A percentile compares a stretch with the other conserved stretches of the same genome.
These are phyloP conservation scores for Wickerhamomyces queroliae DNA, from an alignment of 805 yeast species.

Conservation along the genomic window DNA sequence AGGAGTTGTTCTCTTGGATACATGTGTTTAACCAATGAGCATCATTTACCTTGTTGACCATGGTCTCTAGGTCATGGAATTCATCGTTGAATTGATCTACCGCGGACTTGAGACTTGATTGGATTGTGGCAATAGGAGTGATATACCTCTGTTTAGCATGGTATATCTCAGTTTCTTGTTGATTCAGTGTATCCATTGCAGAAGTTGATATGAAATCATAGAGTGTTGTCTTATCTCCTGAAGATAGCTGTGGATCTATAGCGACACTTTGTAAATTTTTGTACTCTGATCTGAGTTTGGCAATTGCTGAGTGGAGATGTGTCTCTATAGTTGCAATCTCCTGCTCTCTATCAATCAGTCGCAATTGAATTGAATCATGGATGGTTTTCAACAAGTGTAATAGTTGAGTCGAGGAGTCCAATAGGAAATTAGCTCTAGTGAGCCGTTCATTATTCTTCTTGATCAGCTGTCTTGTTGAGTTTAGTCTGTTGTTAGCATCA, in stretches of 20 bases:
- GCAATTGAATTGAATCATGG: constrained; percentile 25
- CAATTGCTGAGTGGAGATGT: constrained; percentile 24
- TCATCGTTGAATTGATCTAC: constrained; percentile 1
- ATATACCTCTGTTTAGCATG: constrained; percentile 19
- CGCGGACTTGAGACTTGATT: not conserved
- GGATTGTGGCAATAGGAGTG: constrained; percentile 14
- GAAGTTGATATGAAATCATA: constrained; percentile 44
- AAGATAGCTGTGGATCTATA: constrained; percentile 28
- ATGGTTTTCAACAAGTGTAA: constrained; percentile 32
- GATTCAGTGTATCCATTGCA: constrained; percentile 24
- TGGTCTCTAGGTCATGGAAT: constrained; percentile 26
- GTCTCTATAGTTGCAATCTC: constrained; percentile 16
- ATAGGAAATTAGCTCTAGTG: constrained; percentile 38
- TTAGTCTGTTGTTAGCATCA: constrained; percentile 39
- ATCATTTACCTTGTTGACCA: constrained; percentile 28
- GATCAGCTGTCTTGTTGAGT: constrained; percentile 30
- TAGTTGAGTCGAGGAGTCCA: constrained; percentile 43
- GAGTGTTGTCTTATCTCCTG: constrained; percentile 21
- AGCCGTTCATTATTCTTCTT: constrained; percentile 34
- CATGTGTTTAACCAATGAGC: constrained; percentile 16
- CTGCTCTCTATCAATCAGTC: constrained; percentile 20
- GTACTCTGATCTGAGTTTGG: constrained; percentile 27
- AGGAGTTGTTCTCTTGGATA: constrained; percentile 34
- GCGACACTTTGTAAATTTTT: constrained; percentile 28
- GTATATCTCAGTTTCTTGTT: constrained; percentile 16